phyloP scores from a whole-genome alignment of 106 monocot genomes.

The Dioscorea dumetorum region DNA sequence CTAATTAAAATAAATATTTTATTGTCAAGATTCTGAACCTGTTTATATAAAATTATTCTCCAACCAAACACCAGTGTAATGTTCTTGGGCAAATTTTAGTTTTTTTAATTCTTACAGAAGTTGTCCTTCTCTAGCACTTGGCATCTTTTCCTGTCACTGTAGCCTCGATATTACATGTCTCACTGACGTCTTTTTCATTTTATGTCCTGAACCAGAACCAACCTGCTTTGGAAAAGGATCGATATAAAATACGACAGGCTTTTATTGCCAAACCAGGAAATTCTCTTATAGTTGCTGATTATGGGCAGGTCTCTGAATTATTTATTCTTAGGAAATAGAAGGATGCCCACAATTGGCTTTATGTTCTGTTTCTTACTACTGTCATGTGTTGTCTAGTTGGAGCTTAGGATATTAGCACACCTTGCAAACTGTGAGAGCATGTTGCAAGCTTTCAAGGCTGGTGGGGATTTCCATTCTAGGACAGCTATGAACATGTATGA shows the following conservation, averaged over 20 bases:
- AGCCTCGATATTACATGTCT: not conserved
- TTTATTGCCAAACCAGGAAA: conserved; percentile 91
- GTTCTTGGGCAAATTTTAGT: too few species aligned
- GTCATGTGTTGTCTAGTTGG: conserved; percentile 41
- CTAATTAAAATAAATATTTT: too few species aligned
- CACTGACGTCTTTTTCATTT: not conserved
- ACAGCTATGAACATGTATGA: conserved; percentile 99
- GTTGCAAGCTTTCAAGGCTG: conserved; percentile 90
- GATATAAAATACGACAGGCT: conserved; percentile 96
- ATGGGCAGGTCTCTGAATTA: conserved; percentile 72
- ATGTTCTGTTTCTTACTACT: not conserved
- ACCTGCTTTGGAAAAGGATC: conserved; percentile 97
- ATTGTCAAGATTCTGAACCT: too few species aligned
- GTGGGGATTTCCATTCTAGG: conserved; percentile 98
- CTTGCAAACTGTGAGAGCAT: conserved; percentile 85
- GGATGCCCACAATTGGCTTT: not conserved
- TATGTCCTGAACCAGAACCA: conserved; percentile 49
- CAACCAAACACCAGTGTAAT: too few species aligned
- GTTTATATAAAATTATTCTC: too few species aligned
- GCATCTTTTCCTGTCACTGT: too few species aligned
- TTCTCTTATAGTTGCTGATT: conserved; percentile 95
- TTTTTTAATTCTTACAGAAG: too few species aligned
- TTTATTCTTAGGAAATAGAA: not conserved
- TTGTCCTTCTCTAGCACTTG: too few species aligned
- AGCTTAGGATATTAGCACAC: conserved; percentile 97